Evolutionary conservation across 164 flowering plant genomes (phyloP), one percentile per base, ranked within the genome.

Genomic region (Aristolochia californica): DNA sequence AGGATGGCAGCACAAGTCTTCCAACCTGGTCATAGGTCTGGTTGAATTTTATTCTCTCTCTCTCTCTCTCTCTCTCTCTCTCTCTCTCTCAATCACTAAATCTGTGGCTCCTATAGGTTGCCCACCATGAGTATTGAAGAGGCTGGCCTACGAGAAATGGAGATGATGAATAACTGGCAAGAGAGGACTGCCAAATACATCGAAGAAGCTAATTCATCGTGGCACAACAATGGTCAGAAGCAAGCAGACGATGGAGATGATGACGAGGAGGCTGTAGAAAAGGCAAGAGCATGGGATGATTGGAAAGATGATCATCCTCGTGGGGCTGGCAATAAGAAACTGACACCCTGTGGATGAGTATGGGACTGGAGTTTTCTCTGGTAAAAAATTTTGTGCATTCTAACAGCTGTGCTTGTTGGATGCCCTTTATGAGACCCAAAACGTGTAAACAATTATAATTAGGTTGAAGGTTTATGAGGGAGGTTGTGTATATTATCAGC

Each of bases 71-170:
- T 14, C 43, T 54, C 12, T 24, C 16, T 5, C 40, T n/a, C n/a
- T n/a, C n/a, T n/a, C n/a, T n/a, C n/a, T n/a, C n/a, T n/a, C n/a
- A n/a, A n/a, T n/a, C 40, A 34, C 40, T 5, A 9, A 34, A 34
- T 8, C 10, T 9, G 21, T 15, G 24, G 16, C 15, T 44, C 43
- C 55, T 43, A 7, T 58, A 93, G 99, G 73, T 62, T 94, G 77
- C 97, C 99, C 20, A 94, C 99, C 28, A 94, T 90, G 99, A 90
- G 99, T 74, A 94, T 90, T 23, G 99, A 90, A 74, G 97, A 90
- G 70, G 99, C 99, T 47, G 99, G 97, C 24, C 66, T 87, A 25
- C 74, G 45, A 53, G 99, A 94, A 77, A 94, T 90, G 99, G 77
- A 90, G 10, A 86, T 94, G 50, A 94, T 94, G 99, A 86, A 86